Conservation (phyloP, 108 stramenopile species). For the Pseudonitzschia pungens region DNA sequence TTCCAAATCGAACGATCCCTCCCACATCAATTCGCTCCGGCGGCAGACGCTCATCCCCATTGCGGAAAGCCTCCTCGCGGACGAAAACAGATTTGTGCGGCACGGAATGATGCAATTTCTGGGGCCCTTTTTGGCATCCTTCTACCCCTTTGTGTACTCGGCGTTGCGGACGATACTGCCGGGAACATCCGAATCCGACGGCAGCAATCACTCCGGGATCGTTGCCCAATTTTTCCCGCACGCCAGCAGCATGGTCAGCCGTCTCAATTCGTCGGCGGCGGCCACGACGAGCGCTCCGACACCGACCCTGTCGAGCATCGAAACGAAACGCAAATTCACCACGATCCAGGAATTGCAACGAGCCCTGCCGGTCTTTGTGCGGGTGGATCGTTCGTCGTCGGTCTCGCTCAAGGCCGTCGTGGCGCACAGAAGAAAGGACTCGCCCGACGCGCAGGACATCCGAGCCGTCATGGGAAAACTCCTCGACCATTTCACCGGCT, state of each 20-base stretch:
- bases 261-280: conserved; percentile 55
- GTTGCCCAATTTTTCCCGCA: conserved; percentile 88
- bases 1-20: conserved; percentile 22
- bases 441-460: conserved; percentile 66
- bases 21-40: conserved; percentile 50
- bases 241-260: conserved; percentile 82
- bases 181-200: conserved; percentile 51
- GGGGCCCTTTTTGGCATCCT: conserved; percentile 82
- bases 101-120: conserved; percentile 92
- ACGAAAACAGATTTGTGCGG: conserved; percentile 71
- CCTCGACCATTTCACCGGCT: conserved; percentile 78
- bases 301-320: conserved; percentile 39
- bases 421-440: conserved; percentile 42
- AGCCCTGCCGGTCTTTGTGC: conserved; percentile 42
- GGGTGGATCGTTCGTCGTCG: conserved; percentile 41
- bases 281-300: conserved; percentile 50
- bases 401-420: conserved; percentile 48
- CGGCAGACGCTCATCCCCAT: conserved; percentile 65
- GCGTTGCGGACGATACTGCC: conserved; percentile 43
- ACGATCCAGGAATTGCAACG: conserved; percentile 40
- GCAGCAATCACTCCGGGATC: conserved; percentile 55
- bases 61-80: conserved; percentile 67
- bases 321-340: conserved; percentile 19
- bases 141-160: conserved; percentile 74
- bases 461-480: conserved; percentile 56